phyloP scores from a whole-genome alignment of 192 early-diverging fungal species.

The Backusella tarrabulga region DNA sequence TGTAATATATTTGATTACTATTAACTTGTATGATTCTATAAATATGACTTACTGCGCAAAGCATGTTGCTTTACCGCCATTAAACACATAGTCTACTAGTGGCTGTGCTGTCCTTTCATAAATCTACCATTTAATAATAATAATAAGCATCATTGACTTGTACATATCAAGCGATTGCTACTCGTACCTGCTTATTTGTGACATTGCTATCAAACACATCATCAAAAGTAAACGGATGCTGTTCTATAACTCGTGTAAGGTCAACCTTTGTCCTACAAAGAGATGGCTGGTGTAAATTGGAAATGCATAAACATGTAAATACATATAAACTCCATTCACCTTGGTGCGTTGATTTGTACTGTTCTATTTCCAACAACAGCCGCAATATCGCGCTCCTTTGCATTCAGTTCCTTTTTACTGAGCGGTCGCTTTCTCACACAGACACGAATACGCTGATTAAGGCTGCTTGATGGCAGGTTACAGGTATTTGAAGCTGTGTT shows the following conservation, averaged over 20 bases:
- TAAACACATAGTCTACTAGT: slow-evolving; percentile 90
- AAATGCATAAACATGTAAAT: neutral
- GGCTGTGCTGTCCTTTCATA: slow-evolving; percentile 91
- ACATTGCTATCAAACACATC: slow-evolving; percentile 88
- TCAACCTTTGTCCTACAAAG: slow-evolving; percentile 81
- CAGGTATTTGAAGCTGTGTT: neutral
- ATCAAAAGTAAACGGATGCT: slow-evolving; percentile 93
- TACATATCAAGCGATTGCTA: too few species aligned
- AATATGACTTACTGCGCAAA: slow-evolving; percentile 90
- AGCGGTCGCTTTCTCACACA: slow-evolving; percentile 96
- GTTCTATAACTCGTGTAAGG: slow-evolving; percentile 90
- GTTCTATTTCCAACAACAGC: slow-evolving; percentile 61
- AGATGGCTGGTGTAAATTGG: neutral
- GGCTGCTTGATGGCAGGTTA: slow-evolving; percentile 35
- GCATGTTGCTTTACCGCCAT: slow-evolving; percentile 95
- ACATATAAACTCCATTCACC: slow-evolving; percentile 45
- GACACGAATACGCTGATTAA: slow-evolving; percentile 87
- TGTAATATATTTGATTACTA: too few species aligned
- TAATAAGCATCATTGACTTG: neutral
- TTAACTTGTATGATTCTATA: too few species aligned
- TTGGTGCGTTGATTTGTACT: slow-evolving; percentile 88
- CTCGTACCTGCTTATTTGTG: slow-evolving; percentile 75
- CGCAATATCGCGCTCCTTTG: slow-evolving; percentile 83
- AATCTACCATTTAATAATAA: slow-evolving; percentile 34
- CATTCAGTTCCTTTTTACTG: slow-evolving; percentile 76